Evolutionary conservation across 306 rosid species (phyloP), one percentile per base, ranked within the genome.

Genomic region (Pyrus communis): DNA sequence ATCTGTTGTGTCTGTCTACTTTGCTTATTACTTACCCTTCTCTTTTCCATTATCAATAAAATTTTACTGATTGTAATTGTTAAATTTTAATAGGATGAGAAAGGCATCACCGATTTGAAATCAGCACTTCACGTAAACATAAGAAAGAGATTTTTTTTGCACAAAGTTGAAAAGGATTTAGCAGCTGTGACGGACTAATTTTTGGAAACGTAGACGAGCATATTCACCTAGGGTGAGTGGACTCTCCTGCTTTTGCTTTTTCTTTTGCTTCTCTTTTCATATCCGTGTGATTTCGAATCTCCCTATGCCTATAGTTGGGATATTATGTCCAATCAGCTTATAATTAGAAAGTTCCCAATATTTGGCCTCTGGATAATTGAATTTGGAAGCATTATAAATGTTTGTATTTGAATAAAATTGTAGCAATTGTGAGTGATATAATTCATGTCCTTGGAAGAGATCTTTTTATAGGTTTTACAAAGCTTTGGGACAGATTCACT

Each of bases 191-290:
- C 87, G 65, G 69, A 89, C 91, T 70, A 97, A 94, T 79, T 94
- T 94, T 84, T 94, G 98, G 98, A 94, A 94, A 90, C 90, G 92
- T 54, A 84, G 98, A 83, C 88, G 93, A 72, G 96, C 97, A 43
- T 92, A 94, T 88, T 90, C 98, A 31, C 98, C 98, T 8, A 96
- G 97, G 97, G 97, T 10, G 96, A 94, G 97, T 9, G 45, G 22
- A 40, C 76, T 42, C 66, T 74, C 80, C 69, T 86, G 71, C 43
- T 40, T 40, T 40, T 40, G 11, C 9, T 7, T 35, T 33, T 33
- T 33, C 78, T 7, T 71, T n/a, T 54, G 1, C 5, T 52, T 23
- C 11, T 38, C 18, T 9, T 62, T 58, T 42, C 10, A 22, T 58
- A 75, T 70, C 51, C 72, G 58, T 51, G 57, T 67, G 51, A 35